These are phyloP conservation scores for Backusella parvicylindrica DNA, from an alignment of 192 early-diverging fungal genomes.

Conservation along the genomic window DNA sequence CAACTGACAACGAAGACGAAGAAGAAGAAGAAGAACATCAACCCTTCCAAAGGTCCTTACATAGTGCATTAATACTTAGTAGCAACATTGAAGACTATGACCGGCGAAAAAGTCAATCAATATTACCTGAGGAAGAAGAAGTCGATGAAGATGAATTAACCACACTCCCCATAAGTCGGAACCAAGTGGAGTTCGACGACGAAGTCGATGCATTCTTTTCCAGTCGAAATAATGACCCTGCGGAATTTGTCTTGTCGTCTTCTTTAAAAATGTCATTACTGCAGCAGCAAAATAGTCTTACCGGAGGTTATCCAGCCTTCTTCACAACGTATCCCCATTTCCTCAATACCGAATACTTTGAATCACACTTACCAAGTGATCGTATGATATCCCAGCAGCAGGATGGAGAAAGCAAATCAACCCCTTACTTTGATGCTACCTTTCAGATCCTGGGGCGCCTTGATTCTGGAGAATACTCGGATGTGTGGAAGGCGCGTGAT, in stretches of 20 bases:
- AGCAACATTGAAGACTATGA: constrained; percentile 1
- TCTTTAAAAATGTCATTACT: constrained; percentile 2
- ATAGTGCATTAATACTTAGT: constrained; percentile 12
- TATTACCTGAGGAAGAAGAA: constrained; percentile 13
- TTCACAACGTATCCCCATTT: constrained; percentile 24
- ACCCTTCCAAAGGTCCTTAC: constrained; percentile 10
- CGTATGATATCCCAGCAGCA: background rate
- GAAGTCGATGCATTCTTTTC: constrained; percentile 30
- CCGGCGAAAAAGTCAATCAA: background rate
- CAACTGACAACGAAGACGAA: constrained; percentile 3
- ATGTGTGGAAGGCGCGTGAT: constrained; percentile 74
- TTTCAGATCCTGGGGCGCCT: constrained; percentile 62
- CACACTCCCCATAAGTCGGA: background rate
- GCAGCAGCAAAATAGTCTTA: background rate
- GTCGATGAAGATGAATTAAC: constrained; percentile 14
- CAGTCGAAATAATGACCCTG: background rate
- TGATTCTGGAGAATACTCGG: constrained; percentile 82
- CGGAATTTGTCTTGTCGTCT: background rate
- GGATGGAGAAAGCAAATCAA: background rate
- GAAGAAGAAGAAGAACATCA: constrained; percentile 11
- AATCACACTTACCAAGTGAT: constrained; percentile 11
- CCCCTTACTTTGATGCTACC: constrained; percentile 69
- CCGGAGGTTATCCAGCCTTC: background rate
- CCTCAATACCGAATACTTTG: constrained; percentile 27
- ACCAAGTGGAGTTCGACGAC: constrained; percentile 2